Percentiles rank a stretch among this genome's conserved stretches.
phyloP scores from a whole-genome alignment of 2,329 filamentous ascomycete species.

The Xylariaceae sp. region DNA sequence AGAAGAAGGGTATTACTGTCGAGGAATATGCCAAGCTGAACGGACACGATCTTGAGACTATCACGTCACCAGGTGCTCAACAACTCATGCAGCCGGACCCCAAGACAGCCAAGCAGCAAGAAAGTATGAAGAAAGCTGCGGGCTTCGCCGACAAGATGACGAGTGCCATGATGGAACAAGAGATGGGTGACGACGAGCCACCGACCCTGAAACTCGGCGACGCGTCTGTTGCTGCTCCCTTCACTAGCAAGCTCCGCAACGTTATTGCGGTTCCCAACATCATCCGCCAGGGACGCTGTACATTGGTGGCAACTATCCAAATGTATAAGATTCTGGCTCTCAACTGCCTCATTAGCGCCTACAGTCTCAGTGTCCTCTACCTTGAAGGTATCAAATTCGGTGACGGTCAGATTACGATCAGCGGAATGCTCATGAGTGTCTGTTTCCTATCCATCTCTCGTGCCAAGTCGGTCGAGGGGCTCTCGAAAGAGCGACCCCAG shows the following conservation, averaged over 20 bases:
- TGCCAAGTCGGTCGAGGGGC: slow-evolving; percentile 88
- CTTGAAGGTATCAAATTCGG: slow-evolving; percentile 99
- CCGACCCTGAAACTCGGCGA: slow-evolving; percentile 96
- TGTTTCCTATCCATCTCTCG: slow-evolving; percentile 99
- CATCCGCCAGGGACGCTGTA: slow-evolving; percentile 95
- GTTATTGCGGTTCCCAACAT: slow-evolving; percentile 98
- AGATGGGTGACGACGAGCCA: slow-evolving; percentile 84
- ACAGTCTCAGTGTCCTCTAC: slow-evolving; percentile 94
- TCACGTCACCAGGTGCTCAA: slow-evolving; percentile 66
- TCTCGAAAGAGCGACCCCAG: slow-evolving; percentile 96
- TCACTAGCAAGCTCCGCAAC: slow-evolving; percentile 96
- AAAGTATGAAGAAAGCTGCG: slow-evolving; percentile 69
- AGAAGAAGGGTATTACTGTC: slow-evolving; percentile 68
- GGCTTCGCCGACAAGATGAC: slow-evolving; percentile 85
- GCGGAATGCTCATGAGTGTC: slow-evolving; percentile 99
- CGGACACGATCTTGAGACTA: slow-evolving; percentile 59
- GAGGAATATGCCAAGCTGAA: slow-evolving; percentile 55
- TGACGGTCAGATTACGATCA: slow-evolving; percentile 97
- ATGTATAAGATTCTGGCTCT: slow-evolving; percentile 99
- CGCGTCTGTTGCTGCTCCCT: slow-evolving; percentile 93
- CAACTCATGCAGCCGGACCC: slow-evolving; percentile 53
- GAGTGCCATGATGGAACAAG: slow-evolving; percentile 81
- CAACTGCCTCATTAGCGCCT: slow-evolving; percentile 96
- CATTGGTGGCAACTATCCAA: slow-evolving; percentile 95
- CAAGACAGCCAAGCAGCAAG: slow-evolving; percentile 58